Percentiles rank a stretch among this genome's conserved stretches.
Evolutionary conservation across 225 moss, liverwort and hornwort genomes (phyloP).

Genomic region (Pseudisothecium myosuroides): DNA sequence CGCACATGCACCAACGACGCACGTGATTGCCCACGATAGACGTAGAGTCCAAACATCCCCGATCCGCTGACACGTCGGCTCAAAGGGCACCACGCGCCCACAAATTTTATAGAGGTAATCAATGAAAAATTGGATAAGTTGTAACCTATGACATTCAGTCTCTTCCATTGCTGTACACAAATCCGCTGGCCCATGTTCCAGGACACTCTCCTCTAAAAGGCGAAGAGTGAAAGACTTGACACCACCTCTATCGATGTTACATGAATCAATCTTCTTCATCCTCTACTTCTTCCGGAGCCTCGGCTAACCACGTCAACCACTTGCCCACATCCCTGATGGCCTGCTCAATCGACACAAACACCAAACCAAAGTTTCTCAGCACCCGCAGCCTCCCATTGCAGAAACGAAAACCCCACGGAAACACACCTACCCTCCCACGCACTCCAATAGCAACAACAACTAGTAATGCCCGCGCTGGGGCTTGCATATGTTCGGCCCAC

Average conservation of each 20-base stretch:
- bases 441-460: neutral
- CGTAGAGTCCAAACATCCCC: neutral
- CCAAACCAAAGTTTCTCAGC: neutral
- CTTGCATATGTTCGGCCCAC: neutral
- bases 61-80: neutral
- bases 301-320: constrained; percentile 59
- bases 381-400: neutral
- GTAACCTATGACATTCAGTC: constrained; percentile 48
- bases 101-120: constrained; percentile 35
- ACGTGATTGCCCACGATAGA: neutral
- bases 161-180: constrained; percentile 98
- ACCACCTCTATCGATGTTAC: constrained; percentile 20
- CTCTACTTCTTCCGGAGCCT: constrained; percentile 71
- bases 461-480: neutral
- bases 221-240: constrained; percentile 39
- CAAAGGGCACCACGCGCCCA: constrained; percentile 14
- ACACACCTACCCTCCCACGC: too few species aligned
- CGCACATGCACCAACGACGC: neutral
- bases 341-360: constrained; percentile 22
- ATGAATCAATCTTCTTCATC: constrained; percentile 60
- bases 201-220: constrained; percentile 74
- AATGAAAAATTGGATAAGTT: constrained; percentile 45
- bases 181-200: constrained; percentile 86
- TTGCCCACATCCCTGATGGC: constrained; percentile 75
- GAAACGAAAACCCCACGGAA: neutral